Evolutionary conservation across 805 yeast genomes (phyloP).

Genomic region (Myxozyma monticola): DNA sequence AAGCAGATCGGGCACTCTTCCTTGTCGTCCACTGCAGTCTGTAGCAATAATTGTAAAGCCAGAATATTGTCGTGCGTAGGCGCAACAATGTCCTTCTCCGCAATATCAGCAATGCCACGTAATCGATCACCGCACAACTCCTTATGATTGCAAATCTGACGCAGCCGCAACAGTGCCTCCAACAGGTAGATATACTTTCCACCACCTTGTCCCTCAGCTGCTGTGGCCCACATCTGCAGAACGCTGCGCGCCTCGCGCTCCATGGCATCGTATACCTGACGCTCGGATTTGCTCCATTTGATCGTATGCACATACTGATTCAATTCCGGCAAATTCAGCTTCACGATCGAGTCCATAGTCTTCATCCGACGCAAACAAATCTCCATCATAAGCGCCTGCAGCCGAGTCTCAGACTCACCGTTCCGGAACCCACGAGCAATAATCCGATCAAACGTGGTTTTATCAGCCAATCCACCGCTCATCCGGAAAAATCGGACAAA

Average conservation of each 20-base stretch:
- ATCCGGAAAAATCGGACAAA: conserved; percentile 39
- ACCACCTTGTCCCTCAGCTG: not conserved
- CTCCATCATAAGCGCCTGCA: conserved; percentile 24
- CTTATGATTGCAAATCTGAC: conserved; percentile 82
- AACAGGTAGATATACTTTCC: conserved; percentile 56
- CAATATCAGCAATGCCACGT: conserved; percentile 6
- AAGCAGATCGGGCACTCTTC: conserved; percentile 27
- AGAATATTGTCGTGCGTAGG: conserved; percentile 18
- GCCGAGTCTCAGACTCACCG: conserved; percentile 20
- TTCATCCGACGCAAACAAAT: conserved; percentile 21
- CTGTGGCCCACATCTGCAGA: not conserved
- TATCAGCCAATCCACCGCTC: conserved; percentile 15
- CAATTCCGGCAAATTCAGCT: conserved; percentile 19
- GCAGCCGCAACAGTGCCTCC: conserved; percentile 68
- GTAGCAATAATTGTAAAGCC: conserved; percentile 20
- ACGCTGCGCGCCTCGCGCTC: conserved; percentile 15
- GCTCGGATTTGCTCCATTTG: conserved; percentile 20
- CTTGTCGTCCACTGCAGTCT: conserved; percentile 16
- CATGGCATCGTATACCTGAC: conserved; percentile 23
- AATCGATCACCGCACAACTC: conserved; percentile 15
- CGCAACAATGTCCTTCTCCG: conserved; percentile 1
- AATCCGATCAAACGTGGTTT: conserved; percentile 1
- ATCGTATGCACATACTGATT: conserved; percentile 20
- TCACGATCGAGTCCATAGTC: conserved; percentile 18
- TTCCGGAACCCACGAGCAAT: conserved; percentile 12